phyloP scores from a whole-genome alignment of 2,329 filamentous ascomycete genomes.

The Cryphonectria parasitica region DNA sequence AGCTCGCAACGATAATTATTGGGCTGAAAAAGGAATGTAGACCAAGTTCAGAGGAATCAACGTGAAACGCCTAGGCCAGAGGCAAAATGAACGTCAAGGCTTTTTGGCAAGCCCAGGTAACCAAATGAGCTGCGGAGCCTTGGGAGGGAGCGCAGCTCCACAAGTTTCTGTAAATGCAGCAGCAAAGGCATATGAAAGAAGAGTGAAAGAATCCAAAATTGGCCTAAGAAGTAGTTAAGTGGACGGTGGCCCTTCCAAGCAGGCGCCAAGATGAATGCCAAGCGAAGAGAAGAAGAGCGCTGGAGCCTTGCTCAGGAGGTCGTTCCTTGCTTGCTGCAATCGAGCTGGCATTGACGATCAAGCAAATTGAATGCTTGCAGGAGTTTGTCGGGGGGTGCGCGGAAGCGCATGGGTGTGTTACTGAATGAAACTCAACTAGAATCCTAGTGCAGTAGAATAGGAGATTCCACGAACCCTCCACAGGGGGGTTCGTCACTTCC shows the following conservation, averaged over 20 bases:
- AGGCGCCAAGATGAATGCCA: slow-evolving; percentile 16
- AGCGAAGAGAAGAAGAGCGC: slow-evolving; percentile 9
- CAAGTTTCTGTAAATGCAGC: background rate
- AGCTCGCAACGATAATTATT: background rate
- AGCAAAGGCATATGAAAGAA: background rate
- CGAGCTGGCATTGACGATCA: background rate
- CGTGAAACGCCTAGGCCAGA: slow-evolving; percentile 1
- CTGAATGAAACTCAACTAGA: background rate
- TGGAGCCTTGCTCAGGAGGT: slow-evolving; percentile 5
- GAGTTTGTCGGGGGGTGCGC: background rate
- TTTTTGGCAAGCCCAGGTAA: background rate
- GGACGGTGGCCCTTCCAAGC: slow-evolving; percentile 4
- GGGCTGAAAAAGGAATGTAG: background rate
- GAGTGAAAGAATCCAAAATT: slow-evolving; percentile 9
- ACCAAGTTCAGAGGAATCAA: background rate
- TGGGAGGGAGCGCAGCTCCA: background rate
- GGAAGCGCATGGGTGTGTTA: background rate
- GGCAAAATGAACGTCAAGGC: background rate
- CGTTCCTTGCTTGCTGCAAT: background rate
- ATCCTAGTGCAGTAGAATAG: background rate
- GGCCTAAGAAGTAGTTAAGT: slow-evolving; percentile 17
- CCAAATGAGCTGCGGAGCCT: background rate
- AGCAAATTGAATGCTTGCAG: background rate
- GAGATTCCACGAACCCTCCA: background rate
- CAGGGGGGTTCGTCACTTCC: background rate